Base-by-base conservation (phyloP, 176 grass and related monocot genomes). In the Bonia amplexicaulis region DNA sequence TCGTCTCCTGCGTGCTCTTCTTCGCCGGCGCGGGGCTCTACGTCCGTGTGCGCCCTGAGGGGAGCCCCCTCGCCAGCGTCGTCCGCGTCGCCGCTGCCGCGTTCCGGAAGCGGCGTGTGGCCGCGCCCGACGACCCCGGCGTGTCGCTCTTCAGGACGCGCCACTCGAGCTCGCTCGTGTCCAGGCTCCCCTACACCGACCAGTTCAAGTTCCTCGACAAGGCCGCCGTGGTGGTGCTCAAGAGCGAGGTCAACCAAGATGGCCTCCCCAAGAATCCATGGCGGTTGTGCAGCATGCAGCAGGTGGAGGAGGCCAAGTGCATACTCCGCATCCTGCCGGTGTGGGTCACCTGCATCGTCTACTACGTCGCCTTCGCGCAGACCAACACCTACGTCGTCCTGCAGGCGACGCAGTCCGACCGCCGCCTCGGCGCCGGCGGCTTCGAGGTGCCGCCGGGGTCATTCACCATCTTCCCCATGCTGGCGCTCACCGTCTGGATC, bases 261-360 rank as follows among this genome's bases (percentile, higher is more conserved):
- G 69, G 88, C 41, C 31, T 19, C n/a, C 33, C 83, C 17, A 74
- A 19, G 83, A 76, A 94, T 45, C 76, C 76, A 17, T 97, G 90
- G 92, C 68, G 46, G 44, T 64, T 92, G 55, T 94, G 95, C 87
- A 90, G 44, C 54, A 2, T 94, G 42, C 90, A 97, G 76, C 63
- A 94, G 86, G 84, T 97, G 39, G 94, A 97, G 77, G 90, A 97
- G 77, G 37, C 88, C 19, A 97, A 97, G 77, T 97, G 94, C 63
- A 23, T 97, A 6, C 79, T 89, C 33, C 88, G 92, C 26, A 81
- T 90, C 53, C 64, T 97, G 13, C 92, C 90, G 0, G 76, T 91
- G 47, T 97, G 92, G 94, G 73, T 17, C 41, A 91, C 90, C 25
- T 76, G 83, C 70, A 80, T 91, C 84, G 67, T 97, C 49, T 89